Base-by-base conservation (phyloP, 805 yeast genomes). In the Kodamaea kaohsiungensis region DNA sequence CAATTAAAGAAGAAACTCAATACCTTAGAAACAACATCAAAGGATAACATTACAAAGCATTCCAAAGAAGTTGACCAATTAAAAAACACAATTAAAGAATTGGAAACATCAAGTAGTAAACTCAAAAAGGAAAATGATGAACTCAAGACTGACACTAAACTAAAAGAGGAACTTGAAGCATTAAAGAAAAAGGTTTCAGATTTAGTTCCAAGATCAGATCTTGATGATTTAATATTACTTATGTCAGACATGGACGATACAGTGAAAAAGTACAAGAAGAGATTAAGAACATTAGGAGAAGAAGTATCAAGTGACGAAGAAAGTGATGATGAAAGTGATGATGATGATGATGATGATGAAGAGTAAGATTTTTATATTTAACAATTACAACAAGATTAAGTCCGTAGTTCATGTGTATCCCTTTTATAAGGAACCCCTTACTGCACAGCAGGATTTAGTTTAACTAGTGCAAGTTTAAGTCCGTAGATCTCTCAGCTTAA, bases 211-310 rank as follows among this genome's bases (percentile, higher is more conserved):
- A 77, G 76, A 57, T 63, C 80, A 1, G 89, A 85, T 22, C 63
- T 85, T 9, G 96, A 91, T 61, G 96, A 89, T 57, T 68, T 91
- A 61, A 80, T 91, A 84, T 69, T 90, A 19, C 72, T 91, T 16
- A 83, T 91, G 67, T 82, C 88, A 16, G 96, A 89, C 46, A 72
- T 90, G 60, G 96, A 91, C 55, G 91, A 87, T 49, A 82, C 80
- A 58, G 83, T 83, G 54, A 72, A 77, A 30, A 76, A 76, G 57
- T 86, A 89, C 65, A 86, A 86, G 63, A 62, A 68, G 6, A 77
- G 73, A 54, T 75, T 87, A 39, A 75, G 73, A 53, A 72, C 65
- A 0, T 62, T 84, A 3, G 90, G 89, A 0, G 83, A 79, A 51
- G 86, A 80, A 1, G 77, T 85, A 1, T 85, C 91, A 4, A 84